These are phyloP conservation scores for Pseudogymnoascus sp. DNA, from an alignment of 2,329 filamentous ascomycete species.

Conservation along the genomic window DNA sequence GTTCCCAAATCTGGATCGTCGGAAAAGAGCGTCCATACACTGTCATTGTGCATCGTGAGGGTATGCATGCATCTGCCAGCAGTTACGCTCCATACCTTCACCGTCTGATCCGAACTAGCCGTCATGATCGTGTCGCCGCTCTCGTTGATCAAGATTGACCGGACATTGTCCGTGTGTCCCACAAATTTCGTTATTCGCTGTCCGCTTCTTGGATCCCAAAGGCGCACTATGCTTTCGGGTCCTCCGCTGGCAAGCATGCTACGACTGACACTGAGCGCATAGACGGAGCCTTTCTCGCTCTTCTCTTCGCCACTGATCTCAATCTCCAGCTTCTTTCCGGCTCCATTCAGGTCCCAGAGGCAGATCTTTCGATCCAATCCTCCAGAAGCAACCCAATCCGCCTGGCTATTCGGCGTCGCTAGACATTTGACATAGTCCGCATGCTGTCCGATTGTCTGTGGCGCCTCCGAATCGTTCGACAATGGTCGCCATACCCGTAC, in stretches of 20 bases:
- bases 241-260: constrained; percentile 85
- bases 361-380: constrained; percentile 87
- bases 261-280: constrained; percentile 73
- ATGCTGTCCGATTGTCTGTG: constrained; percentile 81
- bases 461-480: constrained; percentile 54
- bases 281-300: constrained; percentile 87
- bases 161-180: constrained; percentile 89
- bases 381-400: constrained; percentile 87
- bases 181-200: constrained; percentile 93
- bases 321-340: constrained; percentile 79
- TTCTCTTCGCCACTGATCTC: constrained; percentile 76
- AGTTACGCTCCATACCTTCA: constrained; percentile 96
- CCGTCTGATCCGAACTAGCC: constrained; percentile 88
- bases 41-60: constrained; percentile 97
- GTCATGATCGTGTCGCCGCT: constrained; percentile 88
- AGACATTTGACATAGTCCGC: constrained; percentile 95
- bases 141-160: constrained; percentile 82
- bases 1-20: constrained; percentile 76
- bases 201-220: constrained; percentile 86
- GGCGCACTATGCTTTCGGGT: constrained; percentile 82
- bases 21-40: constrained; percentile 92
- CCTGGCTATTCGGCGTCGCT: constrained; percentile 62
- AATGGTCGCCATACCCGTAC: constrained; percentile 74
- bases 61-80: constrained; percentile 96
- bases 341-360: constrained; percentile 87